phyloP scores from a whole-genome alignment of 2,329 filamentous ascomycete genomes.

The Colletotrichum chlorophyti region DNA sequence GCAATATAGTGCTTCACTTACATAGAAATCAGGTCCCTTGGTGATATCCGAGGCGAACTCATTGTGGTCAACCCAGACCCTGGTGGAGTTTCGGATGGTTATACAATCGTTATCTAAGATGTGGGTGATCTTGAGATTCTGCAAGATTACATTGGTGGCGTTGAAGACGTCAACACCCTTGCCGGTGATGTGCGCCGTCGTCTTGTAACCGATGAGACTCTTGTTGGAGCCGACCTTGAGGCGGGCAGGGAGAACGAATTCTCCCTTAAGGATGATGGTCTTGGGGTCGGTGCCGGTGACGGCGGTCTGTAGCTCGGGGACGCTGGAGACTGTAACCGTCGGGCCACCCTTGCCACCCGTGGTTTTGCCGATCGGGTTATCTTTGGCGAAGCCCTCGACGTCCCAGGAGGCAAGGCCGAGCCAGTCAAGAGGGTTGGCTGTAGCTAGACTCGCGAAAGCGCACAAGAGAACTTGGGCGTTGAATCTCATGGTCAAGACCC shows the following conservation, averaged over 20 bases:
- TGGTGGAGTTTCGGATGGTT: slow-evolving; percentile 50
- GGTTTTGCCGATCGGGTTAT: slow-evolving; percentile 45
- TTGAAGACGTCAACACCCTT: slow-evolving; percentile 43
- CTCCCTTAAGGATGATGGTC: slow-evolving; percentile 51
- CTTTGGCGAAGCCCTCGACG: slow-evolving; percentile 33
- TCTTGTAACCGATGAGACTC: slow-evolving; percentile 46
- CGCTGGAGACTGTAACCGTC: slow-evolving; percentile 52
- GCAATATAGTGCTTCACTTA: no score
- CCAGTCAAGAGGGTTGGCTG: slow-evolving; percentile 29
- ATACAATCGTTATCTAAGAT: slow-evolving; percentile 50
- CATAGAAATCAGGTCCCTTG: slow-evolving; percentile 46
- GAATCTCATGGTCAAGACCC: slow-evolving; percentile 15
- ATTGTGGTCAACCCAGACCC: slow-evolving; percentile 56
- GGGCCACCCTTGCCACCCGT: slow-evolving; percentile 52
- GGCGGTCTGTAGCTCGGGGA: slow-evolving; percentile 49
- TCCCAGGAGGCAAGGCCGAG: slow-evolving; percentile 35
- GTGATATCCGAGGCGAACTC: slow-evolving; percentile 51
- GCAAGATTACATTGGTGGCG: slow-evolving; percentile 47
- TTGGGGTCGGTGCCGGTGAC: slow-evolving; percentile 48
- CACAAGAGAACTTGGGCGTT: slow-evolving; percentile 1
- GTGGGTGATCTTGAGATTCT: slow-evolving; percentile 43
- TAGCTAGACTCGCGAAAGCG: slow-evolving; percentile 4
- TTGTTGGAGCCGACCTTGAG: slow-evolving; percentile 53
- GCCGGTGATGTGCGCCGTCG: slow-evolving; percentile 42
- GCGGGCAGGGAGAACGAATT: slow-evolving; percentile 47